A percentile compares a stretch with the other conserved stretches of the same genome.
Conservation (phyloP, 1,139 yeast genomes). For the Meyerozyma guilliermondii region DNA sequence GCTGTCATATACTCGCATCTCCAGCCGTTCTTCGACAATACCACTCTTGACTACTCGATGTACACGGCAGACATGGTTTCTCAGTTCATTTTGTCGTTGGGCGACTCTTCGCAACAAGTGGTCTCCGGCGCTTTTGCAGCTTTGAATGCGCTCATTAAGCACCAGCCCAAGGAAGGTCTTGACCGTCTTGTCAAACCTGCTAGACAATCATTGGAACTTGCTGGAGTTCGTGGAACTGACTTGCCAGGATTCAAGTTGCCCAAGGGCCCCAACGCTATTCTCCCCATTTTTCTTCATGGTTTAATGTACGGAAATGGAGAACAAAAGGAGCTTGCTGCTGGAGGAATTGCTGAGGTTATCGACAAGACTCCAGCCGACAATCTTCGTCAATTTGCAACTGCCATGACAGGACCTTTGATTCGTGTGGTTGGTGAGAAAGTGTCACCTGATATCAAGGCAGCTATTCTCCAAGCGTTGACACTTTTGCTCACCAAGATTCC, state of each 20-base stretch:
- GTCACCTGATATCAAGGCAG: slow-evolving; percentile 84
- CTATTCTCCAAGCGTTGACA: slow-evolving; percentile 80
- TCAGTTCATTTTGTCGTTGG: slow-evolving; percentile 66
- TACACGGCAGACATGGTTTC: slow-evolving; percentile 75
- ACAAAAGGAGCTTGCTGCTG: slow-evolving; percentile 81
- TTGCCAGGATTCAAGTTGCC: slow-evolving; percentile 75
- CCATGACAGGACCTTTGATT: slow-evolving; percentile 94
- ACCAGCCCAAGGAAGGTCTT: slow-evolving; percentile 68
- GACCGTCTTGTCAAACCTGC: slow-evolving; percentile 78
- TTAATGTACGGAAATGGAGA: slow-evolving; percentile 88
- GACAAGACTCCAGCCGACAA: slow-evolving; percentile 79
- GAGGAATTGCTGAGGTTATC: slow-evolving; percentile 84
- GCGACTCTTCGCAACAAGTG: slow-evolving; percentile 60
- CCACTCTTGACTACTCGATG: slow-evolving; percentile 64
- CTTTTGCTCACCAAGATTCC: slow-evolving; percentile 79
- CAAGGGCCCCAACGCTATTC: slow-evolving; percentile 80
- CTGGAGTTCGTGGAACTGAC: slow-evolving; percentile 62
- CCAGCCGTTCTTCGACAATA: slow-evolving; percentile 62
- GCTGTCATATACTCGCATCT: slow-evolving; percentile 65
- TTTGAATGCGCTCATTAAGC: slow-evolving; percentile 59
- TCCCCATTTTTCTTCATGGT: slow-evolving; percentile 93
- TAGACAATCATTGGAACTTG: slow-evolving; percentile 61
- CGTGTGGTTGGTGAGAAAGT: slow-evolving; percentile 98
- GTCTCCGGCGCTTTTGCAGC: slow-evolving; percentile 70
- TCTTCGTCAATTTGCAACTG: slow-evolving; percentile 85